Evolutionary conservation across 495 filamentous ascomycete genomes (phyloP).

Genomic region (Mytilinidion resinicola): DNA sequence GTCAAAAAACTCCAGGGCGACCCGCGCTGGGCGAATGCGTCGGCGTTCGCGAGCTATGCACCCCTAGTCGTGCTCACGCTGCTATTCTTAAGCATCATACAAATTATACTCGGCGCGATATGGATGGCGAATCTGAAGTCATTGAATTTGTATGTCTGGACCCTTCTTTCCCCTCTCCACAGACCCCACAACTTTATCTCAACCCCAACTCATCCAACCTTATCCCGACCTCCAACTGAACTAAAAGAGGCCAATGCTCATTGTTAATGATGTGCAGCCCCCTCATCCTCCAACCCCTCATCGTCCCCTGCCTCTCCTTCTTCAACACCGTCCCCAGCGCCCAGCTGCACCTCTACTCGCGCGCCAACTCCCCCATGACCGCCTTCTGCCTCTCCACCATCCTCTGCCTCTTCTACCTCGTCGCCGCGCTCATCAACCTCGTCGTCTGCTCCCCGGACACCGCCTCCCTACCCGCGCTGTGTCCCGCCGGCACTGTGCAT

Average conservation of each 20-base stretch:
- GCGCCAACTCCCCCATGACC: constrained; percentile 10
- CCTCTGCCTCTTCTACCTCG: constrained; percentile 6
- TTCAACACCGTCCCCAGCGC: constrained; percentile 13
- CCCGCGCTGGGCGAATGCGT: constrained; percentile 2
- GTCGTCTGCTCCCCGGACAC: not conserved
- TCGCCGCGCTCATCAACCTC: not conserved
- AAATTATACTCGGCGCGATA: constrained; percentile 8
- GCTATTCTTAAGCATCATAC: constrained; percentile 1
- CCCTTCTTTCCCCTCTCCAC: not conserved
- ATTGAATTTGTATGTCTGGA: constrained; percentile 6
- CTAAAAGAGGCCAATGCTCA: too few species aligned
- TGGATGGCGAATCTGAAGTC: constrained; percentile 4
- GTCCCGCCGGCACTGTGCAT: not conserved
- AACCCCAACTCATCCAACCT: not conserved
- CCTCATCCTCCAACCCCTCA: constrained; percentile 12
- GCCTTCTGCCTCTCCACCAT: not conserved
- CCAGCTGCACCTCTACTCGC: constrained; percentile 13
- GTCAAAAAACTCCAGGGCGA: constrained; percentile 8
- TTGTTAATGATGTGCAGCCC: not conserved
- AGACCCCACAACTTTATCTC: not conserved
- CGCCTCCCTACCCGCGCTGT: not conserved
- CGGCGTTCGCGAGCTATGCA: constrained; percentile 6
- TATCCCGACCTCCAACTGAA: too few species aligned
- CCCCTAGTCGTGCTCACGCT: constrained; percentile 1
- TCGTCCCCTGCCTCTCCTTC: constrained; percentile 15